These are phyloP conservation scores for Debaryomyces tyrocola DNA, from an alignment of 805 yeast genomes.

Conservation along the genomic window DNA sequence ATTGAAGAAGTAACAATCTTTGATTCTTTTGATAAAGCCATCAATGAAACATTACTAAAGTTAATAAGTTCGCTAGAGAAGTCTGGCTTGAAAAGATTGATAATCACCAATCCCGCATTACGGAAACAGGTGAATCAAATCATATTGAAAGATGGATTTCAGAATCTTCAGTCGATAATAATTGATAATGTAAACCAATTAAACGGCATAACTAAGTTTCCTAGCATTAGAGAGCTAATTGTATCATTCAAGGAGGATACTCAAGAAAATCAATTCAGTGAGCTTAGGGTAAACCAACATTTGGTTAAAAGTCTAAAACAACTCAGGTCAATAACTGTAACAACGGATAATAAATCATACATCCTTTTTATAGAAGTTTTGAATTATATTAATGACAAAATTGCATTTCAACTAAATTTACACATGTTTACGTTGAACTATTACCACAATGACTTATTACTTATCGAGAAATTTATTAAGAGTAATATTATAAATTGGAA, in stretches of 20 bases:
- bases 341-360: not conserved
- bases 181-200: conserved; percentile 17
- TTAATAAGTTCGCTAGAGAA: conserved; percentile 4
- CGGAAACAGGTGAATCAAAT: conserved; percentile 1
- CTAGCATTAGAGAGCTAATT: not conserved
- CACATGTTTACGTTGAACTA: conserved; percentile 26
- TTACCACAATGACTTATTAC: conserved; percentile 9
- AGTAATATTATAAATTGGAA: conserved; percentile 13
- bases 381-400: not conserved
- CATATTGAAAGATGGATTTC: conserved; percentile 4
- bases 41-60: conserved; percentile 2
- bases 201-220: not conserved
- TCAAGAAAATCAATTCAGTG: not conserved
- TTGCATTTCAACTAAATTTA: conserved; percentile 9
- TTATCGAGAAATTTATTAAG: conserved; percentile 4
- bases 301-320: not conserved
- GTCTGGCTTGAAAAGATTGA: conserved; percentile 5
- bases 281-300: not conserved
- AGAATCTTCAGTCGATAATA: conserved; percentile 13
- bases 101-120: conserved; percentile 8
- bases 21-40: conserved; percentile 9
- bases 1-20: conserved; percentile 19
- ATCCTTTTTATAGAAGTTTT: not conserved
- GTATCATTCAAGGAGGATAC: not conserved
- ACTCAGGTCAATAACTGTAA: not conserved